Evolutionary conservation across 352 stramenopile species (phyloP).

Genomic region (Phytophthora vignae): DNA sequence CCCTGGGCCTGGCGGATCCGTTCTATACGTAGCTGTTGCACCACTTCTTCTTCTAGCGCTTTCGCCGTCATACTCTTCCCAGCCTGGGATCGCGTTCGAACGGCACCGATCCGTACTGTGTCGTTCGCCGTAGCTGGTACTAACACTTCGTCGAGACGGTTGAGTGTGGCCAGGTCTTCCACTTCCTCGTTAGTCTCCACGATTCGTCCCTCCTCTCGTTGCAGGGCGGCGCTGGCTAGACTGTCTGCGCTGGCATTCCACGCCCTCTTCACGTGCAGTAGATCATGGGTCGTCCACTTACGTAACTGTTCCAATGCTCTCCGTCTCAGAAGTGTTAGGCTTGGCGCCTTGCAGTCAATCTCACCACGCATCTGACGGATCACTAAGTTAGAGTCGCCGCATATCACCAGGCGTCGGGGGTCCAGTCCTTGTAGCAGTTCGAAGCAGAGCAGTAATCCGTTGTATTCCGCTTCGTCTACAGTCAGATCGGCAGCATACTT

Average conservation of each 20-base stretch:
- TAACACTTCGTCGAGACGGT: not conserved
- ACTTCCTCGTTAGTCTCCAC: too few species aligned
- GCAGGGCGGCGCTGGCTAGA: not conserved
- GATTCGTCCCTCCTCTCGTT: not conserved
- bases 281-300: not conserved
- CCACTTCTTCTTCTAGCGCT: not conserved
- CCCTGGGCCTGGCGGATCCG: not conserved
- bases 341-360: slow-evolving; percentile 5
- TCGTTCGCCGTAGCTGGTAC: not conserved
- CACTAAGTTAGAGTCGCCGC: slow-evolving; percentile 5
- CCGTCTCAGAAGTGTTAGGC: not conserved
- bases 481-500: slow-evolving; percentile 1
- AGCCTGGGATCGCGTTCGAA: too few species aligned
- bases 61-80: not conserved
- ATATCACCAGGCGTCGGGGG: not conserved
- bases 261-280: slow-evolving; percentile 1
- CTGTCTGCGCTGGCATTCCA: slow-evolving; percentile 7
- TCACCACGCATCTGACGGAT: slow-evolving; percentile 11
- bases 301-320: not conserved
- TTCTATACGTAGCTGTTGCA: not conserved
- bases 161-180: too few species aligned
- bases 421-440: not conserved
- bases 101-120: too few species aligned
- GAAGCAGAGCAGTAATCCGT: not conserved
- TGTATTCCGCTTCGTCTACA: slow-evolving; percentile 35